These are phyloP conservation scores for Candida cerambycidarum DNA, from an alignment of 805 yeast species.

Conservation along the genomic window DNA sequence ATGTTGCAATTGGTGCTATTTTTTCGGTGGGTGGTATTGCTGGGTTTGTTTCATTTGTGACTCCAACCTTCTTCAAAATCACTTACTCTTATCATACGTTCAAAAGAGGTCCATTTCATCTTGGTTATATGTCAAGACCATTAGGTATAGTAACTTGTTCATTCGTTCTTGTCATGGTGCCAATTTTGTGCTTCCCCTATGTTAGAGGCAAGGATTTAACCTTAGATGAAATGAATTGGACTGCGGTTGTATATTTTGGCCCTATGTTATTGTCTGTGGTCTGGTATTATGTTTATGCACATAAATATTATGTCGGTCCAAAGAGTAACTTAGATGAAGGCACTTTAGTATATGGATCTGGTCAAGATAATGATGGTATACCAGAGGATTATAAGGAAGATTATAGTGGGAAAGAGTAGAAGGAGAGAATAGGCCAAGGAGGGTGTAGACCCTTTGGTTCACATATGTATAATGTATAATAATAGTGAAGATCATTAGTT, in stretches of 20 bases:
- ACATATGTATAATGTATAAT: neutral
- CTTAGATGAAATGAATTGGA: conserved; percentile 59
- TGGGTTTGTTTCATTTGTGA: conserved; percentile 64
- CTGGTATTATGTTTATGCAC: conserved; percentile 55
- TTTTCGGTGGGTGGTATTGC: conserved; percentile 74
- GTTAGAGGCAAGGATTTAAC: conserved; percentile 35
- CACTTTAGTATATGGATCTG: conserved; percentile 21
- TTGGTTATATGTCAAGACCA: conserved; percentile 53
- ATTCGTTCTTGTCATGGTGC: conserved; percentile 56
- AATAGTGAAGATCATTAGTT: too few species aligned
- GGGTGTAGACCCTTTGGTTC: neutral
- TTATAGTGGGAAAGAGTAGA: neutral
- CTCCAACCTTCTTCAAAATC: conserved; percentile 60
- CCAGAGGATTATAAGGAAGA: conserved; percentile 3
- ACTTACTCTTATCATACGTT: conserved; percentile 53
- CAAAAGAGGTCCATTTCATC: conserved; percentile 65
- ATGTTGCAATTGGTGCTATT: conserved; percentile 65
- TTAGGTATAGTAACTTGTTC: conserved; percentile 49
- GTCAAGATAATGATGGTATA: conserved; percentile 12
- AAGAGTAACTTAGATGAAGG: conserved; percentile 48
- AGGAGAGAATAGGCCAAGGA: neutral
- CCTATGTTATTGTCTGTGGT: conserved; percentile 51
- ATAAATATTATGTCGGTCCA: conserved; percentile 62
- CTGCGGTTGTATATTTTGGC: conserved; percentile 59
- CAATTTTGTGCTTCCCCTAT: conserved; percentile 58